Conservation (phyloP, 805 yeast species). For the Pichia ethanolica region DNA sequence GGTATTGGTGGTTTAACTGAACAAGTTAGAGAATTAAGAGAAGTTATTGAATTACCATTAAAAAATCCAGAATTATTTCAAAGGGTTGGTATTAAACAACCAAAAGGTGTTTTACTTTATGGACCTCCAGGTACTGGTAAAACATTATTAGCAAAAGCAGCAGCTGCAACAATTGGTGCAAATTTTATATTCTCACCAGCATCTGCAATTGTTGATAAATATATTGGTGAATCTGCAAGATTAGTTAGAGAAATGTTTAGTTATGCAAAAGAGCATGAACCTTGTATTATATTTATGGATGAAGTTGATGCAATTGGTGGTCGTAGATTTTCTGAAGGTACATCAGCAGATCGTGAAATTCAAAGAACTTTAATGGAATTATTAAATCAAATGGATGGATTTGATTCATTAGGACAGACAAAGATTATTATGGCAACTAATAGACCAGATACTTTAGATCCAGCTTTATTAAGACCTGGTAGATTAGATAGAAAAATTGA, state of each 20-base stretch:
- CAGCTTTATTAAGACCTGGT: constrained; percentile 95
- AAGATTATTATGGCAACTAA: constrained; percentile 99
- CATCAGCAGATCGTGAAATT: constrained; percentile 96
- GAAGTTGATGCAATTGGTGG: constrained; percentile 99
- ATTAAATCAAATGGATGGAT: constrained; percentile 97
- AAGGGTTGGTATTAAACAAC: constrained; percentile 97
- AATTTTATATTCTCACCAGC: constrained; percentile 98
- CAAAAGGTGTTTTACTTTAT: constrained; percentile 91
- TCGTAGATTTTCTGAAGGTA: constrained; percentile 94
- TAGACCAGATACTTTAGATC: constrained; percentile 96
- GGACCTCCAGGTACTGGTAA: constrained; percentile 99
- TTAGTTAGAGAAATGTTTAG: constrained; percentile 96
- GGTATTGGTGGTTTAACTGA: constrained; percentile 96
- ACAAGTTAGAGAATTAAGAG: constrained; percentile 93
- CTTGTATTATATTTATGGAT: constrained; percentile 97
- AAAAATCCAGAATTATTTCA: constrained; percentile 94
- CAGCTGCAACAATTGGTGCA: constrained; percentile 97
- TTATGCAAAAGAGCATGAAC: constrained; percentile 96
- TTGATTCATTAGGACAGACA: constrained; percentile 92
- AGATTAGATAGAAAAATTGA: constrained; percentile 95
- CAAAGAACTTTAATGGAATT: constrained; percentile 97
- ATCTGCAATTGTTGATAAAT: constrained; percentile 94
- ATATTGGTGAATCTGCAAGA: constrained; percentile 96
- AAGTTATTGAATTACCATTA: constrained; percentile 93
- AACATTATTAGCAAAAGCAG: constrained; percentile 92